Conservation (phyloP, 2,329 filamentous ascomycete species). For the Apiospora malaysiana region DNA sequence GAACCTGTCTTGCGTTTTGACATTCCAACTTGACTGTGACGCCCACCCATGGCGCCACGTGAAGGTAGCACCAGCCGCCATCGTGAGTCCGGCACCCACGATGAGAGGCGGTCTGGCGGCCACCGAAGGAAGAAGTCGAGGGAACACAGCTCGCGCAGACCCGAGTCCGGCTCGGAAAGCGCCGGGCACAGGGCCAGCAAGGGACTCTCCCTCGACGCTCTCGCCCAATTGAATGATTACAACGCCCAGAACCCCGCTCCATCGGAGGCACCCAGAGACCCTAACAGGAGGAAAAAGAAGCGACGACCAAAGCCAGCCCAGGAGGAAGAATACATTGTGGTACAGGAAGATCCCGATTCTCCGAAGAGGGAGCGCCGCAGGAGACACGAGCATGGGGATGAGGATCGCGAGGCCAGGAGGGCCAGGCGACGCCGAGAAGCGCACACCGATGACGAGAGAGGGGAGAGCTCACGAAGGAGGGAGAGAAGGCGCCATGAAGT, state of each 20-base stretch:
- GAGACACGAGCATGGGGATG: slow-evolving; percentile 27
- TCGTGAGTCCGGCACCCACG: slow-evolving; percentile 35
- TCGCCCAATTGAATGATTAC: slow-evolving; percentile 69
- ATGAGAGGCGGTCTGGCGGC: slow-evolving; percentile 40
- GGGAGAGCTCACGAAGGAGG: neutral
- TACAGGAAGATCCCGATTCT: slow-evolving; percentile 40
- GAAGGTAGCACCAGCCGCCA: slow-evolving; percentile 36
- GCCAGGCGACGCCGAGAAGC: slow-evolving; percentile 26
- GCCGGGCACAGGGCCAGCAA: slow-evolving; percentile 31
- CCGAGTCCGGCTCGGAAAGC: slow-evolving; percentile 43
- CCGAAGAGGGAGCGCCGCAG: slow-evolving; percentile 32
- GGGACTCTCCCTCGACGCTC: slow-evolving; percentile 56
- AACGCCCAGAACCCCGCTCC: slow-evolving; percentile 52
- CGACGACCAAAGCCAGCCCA: slow-evolving; percentile 33
- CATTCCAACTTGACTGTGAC: slow-evolving; percentile 5
- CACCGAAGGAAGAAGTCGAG: slow-evolving; percentile 43
- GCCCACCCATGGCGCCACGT: slow-evolving; percentile 33
- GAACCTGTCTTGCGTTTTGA: neutral
- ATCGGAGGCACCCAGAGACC: slow-evolving; percentile 50
- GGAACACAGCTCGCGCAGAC: slow-evolving; percentile 39
- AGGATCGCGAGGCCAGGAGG: slow-evolving; percentile 31
- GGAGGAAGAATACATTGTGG: slow-evolving; percentile 30
- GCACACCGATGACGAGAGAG: slow-evolving; percentile 24
- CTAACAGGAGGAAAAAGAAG: slow-evolving; percentile 47
- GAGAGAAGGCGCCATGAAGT: slow-evolving; percentile 20